Percentiles rank a stretch among this genome's conserved stretches.
These are phyloP conservation scores for Ogataea trehalophila DNA, from an alignment of 805 yeast species.

Conservation along the genomic window DNA sequence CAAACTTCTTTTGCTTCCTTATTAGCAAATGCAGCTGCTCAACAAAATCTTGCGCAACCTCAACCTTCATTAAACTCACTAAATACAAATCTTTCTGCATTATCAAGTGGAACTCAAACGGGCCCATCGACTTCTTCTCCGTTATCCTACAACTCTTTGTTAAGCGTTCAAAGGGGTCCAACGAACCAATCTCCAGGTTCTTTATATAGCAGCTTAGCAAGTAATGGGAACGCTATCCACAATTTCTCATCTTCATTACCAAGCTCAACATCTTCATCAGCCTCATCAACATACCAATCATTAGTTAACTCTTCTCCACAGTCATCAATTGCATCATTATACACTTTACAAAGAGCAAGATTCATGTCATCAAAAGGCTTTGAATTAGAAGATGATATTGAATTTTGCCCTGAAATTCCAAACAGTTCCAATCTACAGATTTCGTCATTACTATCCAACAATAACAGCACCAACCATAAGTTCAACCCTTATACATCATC, in stretches of 20 bases:
- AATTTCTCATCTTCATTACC: conserved; percentile 3
- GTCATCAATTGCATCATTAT: conserved; percentile 22
- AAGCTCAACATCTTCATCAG: conserved; percentile 14
- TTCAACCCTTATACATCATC: conserved; percentile 67
- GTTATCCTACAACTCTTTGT: conserved; percentile 9
- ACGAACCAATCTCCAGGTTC: conserved; percentile 13
- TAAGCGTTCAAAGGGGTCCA: conserved; percentile 6
- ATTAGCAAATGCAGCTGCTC: background rate
- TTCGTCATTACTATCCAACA: background rate
- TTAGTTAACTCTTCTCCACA: conserved; percentile 24
- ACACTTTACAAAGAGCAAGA: conserved; percentile 38
- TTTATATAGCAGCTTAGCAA: conserved; percentile 9
- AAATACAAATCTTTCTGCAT: background rate
- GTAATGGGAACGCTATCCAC: background rate
- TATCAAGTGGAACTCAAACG: background rate
- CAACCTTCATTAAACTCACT: background rate
- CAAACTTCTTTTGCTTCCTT: conserved; percentile 16
- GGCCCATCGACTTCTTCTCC: conserved; percentile 6
- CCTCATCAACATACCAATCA: conserved; percentile 21
- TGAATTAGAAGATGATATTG: conserved; percentile 59
- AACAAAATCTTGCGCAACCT: background rate
- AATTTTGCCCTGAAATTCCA: conserved; percentile 56
- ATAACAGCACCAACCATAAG: conserved; percentile 27
- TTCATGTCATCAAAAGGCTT: conserved; percentile 56
- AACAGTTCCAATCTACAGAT: background rate